These are phyloP conservation scores for Pyrenula aspistea DNA, from an alignment of 495 filamentous ascomycete species.

Conservation along the genomic window DNA sequence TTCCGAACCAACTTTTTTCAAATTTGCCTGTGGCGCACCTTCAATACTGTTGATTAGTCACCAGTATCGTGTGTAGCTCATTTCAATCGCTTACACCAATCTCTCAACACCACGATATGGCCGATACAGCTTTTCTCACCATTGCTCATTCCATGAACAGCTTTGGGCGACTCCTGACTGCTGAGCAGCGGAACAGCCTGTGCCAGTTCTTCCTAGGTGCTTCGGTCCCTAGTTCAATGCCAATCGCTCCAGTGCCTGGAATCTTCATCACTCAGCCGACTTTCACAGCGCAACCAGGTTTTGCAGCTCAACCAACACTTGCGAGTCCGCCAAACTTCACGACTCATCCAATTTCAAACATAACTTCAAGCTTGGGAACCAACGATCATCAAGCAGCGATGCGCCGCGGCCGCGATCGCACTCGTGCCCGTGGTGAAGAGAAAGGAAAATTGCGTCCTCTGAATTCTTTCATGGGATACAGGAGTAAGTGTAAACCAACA, in stretches of 20 bases:
- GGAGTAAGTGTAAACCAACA: constrained; percentile 22
- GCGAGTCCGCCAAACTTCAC: not conserved
- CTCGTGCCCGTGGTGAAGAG: not conserved
- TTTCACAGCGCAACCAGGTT: not conserved
- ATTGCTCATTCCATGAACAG: not conserved
- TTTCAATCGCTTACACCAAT: not conserved
- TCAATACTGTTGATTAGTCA: not conserved
- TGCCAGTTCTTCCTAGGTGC: not conserved
- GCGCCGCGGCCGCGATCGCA: constrained; percentile 2
- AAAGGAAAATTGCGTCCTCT: constrained; percentile 17
- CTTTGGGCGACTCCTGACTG: not conserved
- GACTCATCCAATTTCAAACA: not conserved
- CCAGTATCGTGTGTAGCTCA: not conserved
- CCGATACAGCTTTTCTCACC: not conserved
- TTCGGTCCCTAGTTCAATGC: not conserved
- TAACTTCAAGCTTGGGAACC: not conserved
- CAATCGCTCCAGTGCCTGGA: not conserved
- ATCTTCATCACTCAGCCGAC: not conserved
- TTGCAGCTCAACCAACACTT: not conserved
- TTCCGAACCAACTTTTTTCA: not conserved
- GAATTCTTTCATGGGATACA: constrained; percentile 36
- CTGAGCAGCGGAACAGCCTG: not conserved
- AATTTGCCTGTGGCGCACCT: not conserved
- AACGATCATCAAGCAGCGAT: not conserved
- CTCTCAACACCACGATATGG: not conserved